These are phyloP conservation scores for Penicillium nucicola DNA, from an alignment of 495 filamentous ascomycete species.

Conservation along the genomic window DNA sequence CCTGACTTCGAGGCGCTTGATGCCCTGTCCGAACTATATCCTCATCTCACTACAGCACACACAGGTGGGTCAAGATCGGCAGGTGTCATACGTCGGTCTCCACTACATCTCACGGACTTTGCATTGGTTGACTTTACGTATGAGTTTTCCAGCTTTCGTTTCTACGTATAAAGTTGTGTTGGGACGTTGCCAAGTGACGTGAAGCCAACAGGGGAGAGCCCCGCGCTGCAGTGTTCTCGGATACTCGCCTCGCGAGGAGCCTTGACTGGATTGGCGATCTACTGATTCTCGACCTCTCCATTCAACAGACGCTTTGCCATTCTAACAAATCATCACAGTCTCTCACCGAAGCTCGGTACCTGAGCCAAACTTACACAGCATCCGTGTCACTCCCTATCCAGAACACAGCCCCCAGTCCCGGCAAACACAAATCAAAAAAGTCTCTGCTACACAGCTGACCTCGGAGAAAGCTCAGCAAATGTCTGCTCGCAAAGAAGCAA, in stretches of 20 bases:
- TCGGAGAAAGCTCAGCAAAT: not conserved
- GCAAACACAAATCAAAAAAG: not conserved
- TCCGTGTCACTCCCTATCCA: too few relatives aligned
- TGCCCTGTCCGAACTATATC: not conserved
- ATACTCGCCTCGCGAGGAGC: not conserved
- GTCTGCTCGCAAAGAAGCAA: not conserved
- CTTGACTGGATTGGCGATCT: not conserved
- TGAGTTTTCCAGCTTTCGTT: too few relatives aligned
- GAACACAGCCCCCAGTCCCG: too few relatives aligned
- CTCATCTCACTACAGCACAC: not conserved
- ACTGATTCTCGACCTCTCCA: too few relatives aligned
- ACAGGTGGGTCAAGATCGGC: slow-evolving; percentile 6
- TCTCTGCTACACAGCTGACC: not conserved
- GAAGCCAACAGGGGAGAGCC: not conserved
- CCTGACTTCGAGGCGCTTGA: not conserved
- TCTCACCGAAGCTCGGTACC: too few relatives aligned
- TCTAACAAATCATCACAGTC: too few relatives aligned
- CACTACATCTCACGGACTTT: slow-evolving; percentile 1
- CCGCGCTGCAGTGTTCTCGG: not conserved
- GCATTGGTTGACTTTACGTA: too few relatives aligned
- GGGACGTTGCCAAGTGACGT: not conserved
- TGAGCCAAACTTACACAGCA: too few relatives aligned
- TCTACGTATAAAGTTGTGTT: too few relatives aligned
- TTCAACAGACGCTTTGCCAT: too few relatives aligned
- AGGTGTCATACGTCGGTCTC: not conserved